phyloP scores from a whole-genome alignment of 805 yeast genomes.

The Komagataella ulmi region DNA sequence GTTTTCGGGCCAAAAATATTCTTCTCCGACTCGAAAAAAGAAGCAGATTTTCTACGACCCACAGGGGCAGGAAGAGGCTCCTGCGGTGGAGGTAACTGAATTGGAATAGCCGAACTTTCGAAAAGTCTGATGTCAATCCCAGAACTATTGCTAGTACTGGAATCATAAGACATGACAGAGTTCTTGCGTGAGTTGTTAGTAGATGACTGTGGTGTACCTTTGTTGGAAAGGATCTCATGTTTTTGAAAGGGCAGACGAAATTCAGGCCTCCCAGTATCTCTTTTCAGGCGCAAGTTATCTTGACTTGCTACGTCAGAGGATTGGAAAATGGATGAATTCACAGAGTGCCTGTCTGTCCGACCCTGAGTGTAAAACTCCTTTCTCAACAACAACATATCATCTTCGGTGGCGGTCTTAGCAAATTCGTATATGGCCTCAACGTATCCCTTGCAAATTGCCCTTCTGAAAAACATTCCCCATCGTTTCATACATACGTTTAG shows the following conservation, averaged over 20 bases:
- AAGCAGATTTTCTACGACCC: not conserved
- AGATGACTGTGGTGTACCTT: not conserved
- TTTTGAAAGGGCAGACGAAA: not conserved
- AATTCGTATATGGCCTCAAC: conserved; percentile 34
- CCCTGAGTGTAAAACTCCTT: not conserved
- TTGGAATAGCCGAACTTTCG: not conserved
- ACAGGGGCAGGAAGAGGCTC: not conserved
- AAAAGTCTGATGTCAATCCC: not conserved
- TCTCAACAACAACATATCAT: not conserved
- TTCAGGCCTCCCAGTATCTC: not conserved
- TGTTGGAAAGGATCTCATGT: not conserved
- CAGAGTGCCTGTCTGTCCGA: not conserved
- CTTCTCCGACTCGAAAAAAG: not conserved
- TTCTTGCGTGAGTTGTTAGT: not conserved
- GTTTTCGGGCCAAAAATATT: not conserved
- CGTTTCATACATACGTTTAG: conserved; percentile 47
- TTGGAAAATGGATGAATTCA: not conserved
- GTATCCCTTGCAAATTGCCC: conserved; percentile 48
- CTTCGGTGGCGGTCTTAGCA: conserved; percentile 1
- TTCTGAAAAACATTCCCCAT: conserved; percentile 67
- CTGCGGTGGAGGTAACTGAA: not conserved
- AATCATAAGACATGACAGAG: conserved; percentile 1
- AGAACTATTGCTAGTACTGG: not conserved
- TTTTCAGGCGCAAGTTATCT: not conserved
- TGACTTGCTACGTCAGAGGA: not conserved